Conservation (phyloP, 345 rosid genomes). For the Lepidium sativum region DNA sequence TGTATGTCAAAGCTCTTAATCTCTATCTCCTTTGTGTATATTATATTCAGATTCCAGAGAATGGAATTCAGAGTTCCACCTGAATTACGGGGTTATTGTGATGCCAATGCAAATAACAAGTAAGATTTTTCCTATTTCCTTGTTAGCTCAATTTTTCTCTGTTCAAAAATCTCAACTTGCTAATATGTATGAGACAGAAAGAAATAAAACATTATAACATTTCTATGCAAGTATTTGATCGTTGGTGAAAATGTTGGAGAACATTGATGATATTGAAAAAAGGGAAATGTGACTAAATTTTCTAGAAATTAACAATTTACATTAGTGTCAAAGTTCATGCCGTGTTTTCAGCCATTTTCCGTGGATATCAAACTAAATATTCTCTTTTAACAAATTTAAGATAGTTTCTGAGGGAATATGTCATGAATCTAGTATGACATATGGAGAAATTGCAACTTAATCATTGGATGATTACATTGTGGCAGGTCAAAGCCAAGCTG, state of each 20-base stretch:
- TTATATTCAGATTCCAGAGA: conserved; percentile 64
- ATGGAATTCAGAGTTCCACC: conserved; percentile 87
- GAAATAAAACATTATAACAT: neutral
- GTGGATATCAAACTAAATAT: neutral
- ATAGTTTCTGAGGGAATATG: neutral
- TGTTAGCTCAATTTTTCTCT: neutral
- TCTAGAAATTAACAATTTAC: neutral
- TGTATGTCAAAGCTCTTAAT: neutral
- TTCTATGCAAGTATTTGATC: neutral
- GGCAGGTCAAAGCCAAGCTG: conserved; percentile 50
- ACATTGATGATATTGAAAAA: too few relatives aligned
- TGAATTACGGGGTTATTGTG: conserved; percentile 50
- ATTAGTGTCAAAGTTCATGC: neutral
- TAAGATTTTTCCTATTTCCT: conserved; percentile 27
- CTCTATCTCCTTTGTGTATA: neutral
- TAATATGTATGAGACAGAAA: neutral
- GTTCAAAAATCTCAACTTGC: neutral
- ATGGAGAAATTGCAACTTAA: neutral
- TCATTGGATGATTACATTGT: neutral
- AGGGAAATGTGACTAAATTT: neutral
- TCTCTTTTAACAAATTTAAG: neutral
- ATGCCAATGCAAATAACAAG: conserved; percentile 41
- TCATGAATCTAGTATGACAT: neutral
- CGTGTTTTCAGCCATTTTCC: neutral
- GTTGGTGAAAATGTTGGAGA: neutral